Conservation (phyloP, 106 monocot genomes). For the Agapanthus africanus region DNA sequence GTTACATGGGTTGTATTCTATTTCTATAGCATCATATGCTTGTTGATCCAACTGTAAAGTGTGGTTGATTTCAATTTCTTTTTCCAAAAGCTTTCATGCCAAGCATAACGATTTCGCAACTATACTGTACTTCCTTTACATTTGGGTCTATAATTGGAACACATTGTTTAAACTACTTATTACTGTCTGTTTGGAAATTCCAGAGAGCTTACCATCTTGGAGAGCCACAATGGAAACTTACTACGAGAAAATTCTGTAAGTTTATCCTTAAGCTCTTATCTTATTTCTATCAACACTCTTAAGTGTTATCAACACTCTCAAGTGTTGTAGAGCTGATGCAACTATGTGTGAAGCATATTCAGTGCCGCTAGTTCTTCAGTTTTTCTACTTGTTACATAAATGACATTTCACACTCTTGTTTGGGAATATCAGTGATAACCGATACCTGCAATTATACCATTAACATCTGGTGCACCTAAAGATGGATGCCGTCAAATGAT, state of each 20-base stretch:
- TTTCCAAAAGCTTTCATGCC: neutral
- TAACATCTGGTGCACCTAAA: neutral
- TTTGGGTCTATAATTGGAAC: neutral
- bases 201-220: slow-evolving; percentile 59
- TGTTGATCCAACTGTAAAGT: neutral
- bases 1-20: neutral
- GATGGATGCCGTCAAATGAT: neutral
- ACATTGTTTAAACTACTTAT: neutral
- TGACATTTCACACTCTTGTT: neutral
- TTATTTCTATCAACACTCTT: neutral
- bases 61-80: neutral
- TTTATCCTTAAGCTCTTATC: slow-evolving; percentile 11
- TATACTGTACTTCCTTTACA: neutral
- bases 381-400: neutral
- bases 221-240: slow-evolving; percentile 54
- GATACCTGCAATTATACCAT: slow-evolving; percentile 1
- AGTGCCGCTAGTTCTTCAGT: neutral
- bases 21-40: neutral
- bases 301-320: neutral
- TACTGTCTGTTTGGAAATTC: slow-evolving; percentile 20
- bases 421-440: neutral
- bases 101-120: neutral
- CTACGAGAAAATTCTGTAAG: slow-evolving; percentile 52
- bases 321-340: neutral
- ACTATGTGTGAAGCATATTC: neutral